Evolutionary conservation across 2,329 filamentous ascomycete genomes (phyloP).

Genomic region (Ceratocystiopsis brevicomis): DNA sequence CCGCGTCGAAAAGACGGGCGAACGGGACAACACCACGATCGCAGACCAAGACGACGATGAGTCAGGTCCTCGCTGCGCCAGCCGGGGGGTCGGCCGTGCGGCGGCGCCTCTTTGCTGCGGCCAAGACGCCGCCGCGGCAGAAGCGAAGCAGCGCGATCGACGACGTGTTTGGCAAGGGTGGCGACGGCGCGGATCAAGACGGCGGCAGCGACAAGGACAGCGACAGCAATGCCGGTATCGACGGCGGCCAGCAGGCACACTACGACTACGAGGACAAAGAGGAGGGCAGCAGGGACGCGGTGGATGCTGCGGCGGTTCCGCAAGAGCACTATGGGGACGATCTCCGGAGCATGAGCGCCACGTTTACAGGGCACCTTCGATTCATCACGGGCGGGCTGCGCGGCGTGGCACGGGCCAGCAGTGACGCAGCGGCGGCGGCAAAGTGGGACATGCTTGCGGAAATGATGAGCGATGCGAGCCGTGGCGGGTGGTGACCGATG

Average conservation of each 20-base stretch:
- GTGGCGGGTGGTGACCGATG: background rate
- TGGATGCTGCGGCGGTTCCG: slow-evolving; percentile 13
- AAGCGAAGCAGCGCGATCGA: no score
- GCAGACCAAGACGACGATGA: no score
- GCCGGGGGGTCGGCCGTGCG: no score
- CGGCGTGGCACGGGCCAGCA: slow-evolving; percentile 55
- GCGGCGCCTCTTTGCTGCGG: no score
- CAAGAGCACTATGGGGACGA: slow-evolving; percentile 25
- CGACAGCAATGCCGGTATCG: background rate
- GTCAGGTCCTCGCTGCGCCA: no score
- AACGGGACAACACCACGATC: slow-evolving; percentile 1
- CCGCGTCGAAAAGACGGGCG: no score
- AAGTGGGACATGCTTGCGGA: slow-evolving; percentile 72
- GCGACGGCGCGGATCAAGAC: slow-evolving; percentile 7
- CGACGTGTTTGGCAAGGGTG: slow-evolving; percentile 1
- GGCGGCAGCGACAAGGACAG: background rate
- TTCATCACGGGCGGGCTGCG: slow-evolving; percentile 59
- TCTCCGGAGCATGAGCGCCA: slow-evolving; percentile 35
- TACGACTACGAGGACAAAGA: background rate
- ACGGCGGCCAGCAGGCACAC: background rate
- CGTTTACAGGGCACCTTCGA: slow-evolving; percentile 45
- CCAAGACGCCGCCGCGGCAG: no score
- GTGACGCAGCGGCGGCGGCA: slow-evolving; percentile 30
- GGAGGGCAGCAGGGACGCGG: slow-evolving; percentile 14
- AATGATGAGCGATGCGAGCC: slow-evolving; percentile 40